Percentiles rank a stretch among this genome's conserved stretches.
These are phyloP conservation scores for Tolypocladium ovalisporum DNA, from an alignment of 2,329 filamentous ascomycete genomes.

Conservation along the genomic window DNA sequence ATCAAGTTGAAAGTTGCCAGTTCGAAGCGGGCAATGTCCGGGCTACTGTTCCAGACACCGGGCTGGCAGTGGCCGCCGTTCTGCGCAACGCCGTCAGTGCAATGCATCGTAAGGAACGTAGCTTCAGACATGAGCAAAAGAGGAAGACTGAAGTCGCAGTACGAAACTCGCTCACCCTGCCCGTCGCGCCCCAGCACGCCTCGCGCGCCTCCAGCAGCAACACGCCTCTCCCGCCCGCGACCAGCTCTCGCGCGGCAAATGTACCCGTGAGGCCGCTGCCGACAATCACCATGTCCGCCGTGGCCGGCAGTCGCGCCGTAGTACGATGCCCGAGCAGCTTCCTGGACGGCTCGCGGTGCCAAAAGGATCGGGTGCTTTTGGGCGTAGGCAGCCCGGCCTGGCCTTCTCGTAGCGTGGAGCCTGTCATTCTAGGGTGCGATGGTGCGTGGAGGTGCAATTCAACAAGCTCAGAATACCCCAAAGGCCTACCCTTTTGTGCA, in stretches of 20 bases:
- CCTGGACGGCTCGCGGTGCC: conserved; percentile 58
- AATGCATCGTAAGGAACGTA: background rate
- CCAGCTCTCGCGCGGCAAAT: conserved; percentile 56
- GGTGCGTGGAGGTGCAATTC: background rate
- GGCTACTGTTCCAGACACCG: conserved; percentile 47
- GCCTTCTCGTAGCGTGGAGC: conserved; percentile 15
- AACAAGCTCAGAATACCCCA: background rate
- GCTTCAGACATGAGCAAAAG: background rate
- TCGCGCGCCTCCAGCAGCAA: conserved; percentile 70
- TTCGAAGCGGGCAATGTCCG: conserved; percentile 60
- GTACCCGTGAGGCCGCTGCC: conserved; percentile 70
- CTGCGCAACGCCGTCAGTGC: conserved; percentile 17
- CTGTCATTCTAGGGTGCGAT: conserved; percentile 17
- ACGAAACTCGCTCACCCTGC: conserved; percentile 44
- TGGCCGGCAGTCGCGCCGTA: conserved; percentile 48
- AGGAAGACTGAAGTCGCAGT: background rate
- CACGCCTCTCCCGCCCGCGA: conserved; percentile 39
- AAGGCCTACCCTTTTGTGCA: background rate
- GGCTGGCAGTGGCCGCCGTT: conserved; percentile 70
- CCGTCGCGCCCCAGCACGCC: conserved; percentile 74
- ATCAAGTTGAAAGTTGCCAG: conserved; percentile 56
- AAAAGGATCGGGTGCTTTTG: conserved; percentile 57
- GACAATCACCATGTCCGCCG: conserved; percentile 59
- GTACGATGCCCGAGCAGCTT: conserved; percentile 57
- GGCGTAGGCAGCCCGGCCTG: conserved; percentile 48